phyloP scores from a whole-genome alignment of 176 grass and related monocot species.

The Alopecurus myosuroides region DNA sequence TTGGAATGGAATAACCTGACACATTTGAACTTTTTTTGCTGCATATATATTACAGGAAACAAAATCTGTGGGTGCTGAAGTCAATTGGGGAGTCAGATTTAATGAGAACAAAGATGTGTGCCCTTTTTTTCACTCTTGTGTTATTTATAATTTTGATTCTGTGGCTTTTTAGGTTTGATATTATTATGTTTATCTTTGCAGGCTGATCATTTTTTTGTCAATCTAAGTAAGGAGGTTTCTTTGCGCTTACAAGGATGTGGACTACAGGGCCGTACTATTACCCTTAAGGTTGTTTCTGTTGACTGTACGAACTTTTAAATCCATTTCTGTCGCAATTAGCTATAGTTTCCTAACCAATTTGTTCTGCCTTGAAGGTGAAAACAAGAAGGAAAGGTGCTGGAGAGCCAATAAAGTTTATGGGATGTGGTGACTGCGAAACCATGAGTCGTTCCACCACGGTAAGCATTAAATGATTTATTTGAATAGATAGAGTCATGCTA shows the following conservation, averaged over 20 bases:
- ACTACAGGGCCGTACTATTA: slow-evolving; percentile 83
- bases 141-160: slow-evolving; percentile 7
- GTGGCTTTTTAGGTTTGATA: slow-evolving; percentile 6
- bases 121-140: not conserved
- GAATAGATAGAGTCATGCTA: not conserved
- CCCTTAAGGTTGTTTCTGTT: slow-evolving; percentile 69
- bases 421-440: slow-evolving; percentile 88
- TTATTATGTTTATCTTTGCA: slow-evolving; percentile 42
- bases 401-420: slow-evolving; percentile 92
- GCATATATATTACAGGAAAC: slow-evolving; percentile 58
- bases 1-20: not conserved
- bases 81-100: slow-evolving; percentile 99
- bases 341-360: slow-evolving; percentile 21
- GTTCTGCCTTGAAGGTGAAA: slow-evolving; percentile 45
- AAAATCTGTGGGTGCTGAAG: slow-evolving; percentile 93
- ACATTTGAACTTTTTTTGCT: slow-evolving; percentile 18
- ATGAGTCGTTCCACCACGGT: slow-evolving; percentile 83
- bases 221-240: slow-evolving; percentile 92
- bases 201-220: slow-evolving; percentile 79
- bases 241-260: slow-evolving; percentile 82
- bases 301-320: slow-evolving; percentile 7
- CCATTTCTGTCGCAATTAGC: not conserved
- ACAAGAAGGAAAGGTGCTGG: slow-evolving; percentile 81
- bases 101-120: slow-evolving; percentile 72
- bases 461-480: slow-evolving; percentile 22